Base-by-base conservation (phyloP, 1,284 basidiomycete genomes). In the Pseudozyma hubeiensis region DNA sequence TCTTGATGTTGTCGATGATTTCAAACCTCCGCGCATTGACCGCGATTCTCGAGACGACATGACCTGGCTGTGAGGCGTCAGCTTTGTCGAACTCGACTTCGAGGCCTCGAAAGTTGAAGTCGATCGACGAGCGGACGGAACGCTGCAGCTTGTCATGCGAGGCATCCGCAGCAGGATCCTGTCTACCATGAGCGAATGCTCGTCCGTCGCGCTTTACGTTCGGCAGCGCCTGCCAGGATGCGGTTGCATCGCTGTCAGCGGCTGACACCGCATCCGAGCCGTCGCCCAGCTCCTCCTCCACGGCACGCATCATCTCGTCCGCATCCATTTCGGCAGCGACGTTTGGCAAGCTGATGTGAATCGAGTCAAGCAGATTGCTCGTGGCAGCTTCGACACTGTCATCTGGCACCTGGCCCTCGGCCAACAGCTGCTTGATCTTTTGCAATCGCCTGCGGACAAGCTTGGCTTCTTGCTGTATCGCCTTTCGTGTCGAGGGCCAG, bases 1-100 rank as follows among this genome's bases (percentile, higher is more conserved):
- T 95, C 87, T 93, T 94, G 87, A 99, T 93, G 82, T 97, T 94
- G 85, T 99, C 96, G 55, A 98, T 87, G 69, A 99, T 97, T 84
- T 97, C 93, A 48, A 93, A 86, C 88, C 62, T 92, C 86, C 30
- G 44, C 9, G 65, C 77, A 41, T 53, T 66, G 39, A 80, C 67
- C 7, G 65, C 71, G 19, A 78, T 39, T 14, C 76, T 37, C 4
- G 79, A 78, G 3, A 78, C 64, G 10, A 80, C 43, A 13, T 74
- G 54, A 11, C 59, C 39, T 3, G 60, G 39, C 29, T 76, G 53
- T 31, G 50, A 59, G 13, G 53, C 24, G 14, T 66, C 41, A 37
- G 55, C 82, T 14, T 45, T 43, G 52, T 85, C 83, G 49, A 82
- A 82, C 8, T 66, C 73, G 4, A 89, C 89, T 45, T 88, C 85